Conservation (phyloP, 2,329 filamentous ascomycete species). For the Boeremia lycopersici region DNA sequence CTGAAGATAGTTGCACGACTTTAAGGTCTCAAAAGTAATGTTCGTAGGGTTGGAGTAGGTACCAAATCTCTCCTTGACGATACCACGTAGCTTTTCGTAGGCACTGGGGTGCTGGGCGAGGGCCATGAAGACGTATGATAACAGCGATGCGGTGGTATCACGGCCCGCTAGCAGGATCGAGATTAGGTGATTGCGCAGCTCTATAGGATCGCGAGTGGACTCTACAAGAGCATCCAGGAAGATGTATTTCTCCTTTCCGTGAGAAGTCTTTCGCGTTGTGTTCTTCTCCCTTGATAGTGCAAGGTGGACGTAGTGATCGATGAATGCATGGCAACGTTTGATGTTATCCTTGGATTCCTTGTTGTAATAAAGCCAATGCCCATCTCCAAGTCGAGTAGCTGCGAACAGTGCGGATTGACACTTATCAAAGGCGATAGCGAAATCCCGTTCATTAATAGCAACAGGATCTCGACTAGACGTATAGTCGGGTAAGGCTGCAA, state of each 20-base stretch:
- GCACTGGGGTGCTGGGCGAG: conserved; percentile 44
- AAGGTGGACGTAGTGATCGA: conserved; percentile 39
- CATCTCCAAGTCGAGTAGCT: conserved; percentile 2
- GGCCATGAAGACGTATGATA: conserved; percentile 52
- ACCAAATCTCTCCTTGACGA: conserved; percentile 42
- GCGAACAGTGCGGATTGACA: background rate
- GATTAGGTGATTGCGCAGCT: conserved; percentile 55
- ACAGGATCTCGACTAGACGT: background rate
- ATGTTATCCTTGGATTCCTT: conserved; percentile 1
- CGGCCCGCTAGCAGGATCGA: conserved; percentile 82
- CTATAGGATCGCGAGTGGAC: conserved; percentile 31
- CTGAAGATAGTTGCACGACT: conserved; percentile 24
- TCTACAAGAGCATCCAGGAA: conserved; percentile 1
- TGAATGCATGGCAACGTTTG: background rate
- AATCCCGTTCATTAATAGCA: conserved; percentile 1
- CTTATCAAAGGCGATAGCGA: background rate
- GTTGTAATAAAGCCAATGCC: background rate
- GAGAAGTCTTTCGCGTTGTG: background rate
- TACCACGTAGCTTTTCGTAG: conserved; percentile 45
- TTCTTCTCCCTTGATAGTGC: conserved; percentile 15
- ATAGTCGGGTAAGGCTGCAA: background rate
- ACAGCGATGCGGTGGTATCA: conserved; percentile 80
- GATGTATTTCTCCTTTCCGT: background rate
- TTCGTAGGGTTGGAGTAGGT: conserved; percentile 24
- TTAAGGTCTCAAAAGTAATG: conserved; percentile 15